phyloP scores from a whole-genome alignment of 768 basidiomycete species.

The Mycena sanguinolenta region DNA sequence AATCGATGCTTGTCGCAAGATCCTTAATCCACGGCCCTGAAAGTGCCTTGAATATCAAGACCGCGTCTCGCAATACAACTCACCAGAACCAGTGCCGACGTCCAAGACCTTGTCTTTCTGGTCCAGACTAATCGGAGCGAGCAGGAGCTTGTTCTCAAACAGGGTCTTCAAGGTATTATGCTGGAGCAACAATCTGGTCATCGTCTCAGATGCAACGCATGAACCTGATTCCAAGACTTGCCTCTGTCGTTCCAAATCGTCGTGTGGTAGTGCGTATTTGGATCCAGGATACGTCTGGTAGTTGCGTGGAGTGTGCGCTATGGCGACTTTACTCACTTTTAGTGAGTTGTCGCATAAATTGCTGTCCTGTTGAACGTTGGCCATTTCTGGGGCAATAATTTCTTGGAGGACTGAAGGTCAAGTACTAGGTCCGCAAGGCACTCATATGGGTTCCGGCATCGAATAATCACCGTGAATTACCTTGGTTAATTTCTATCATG shows the following conservation, averaged over 20 bases:
- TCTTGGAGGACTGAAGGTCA: too few relatives aligned
- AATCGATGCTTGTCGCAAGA: slow-evolving; percentile 22
- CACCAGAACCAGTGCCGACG: slow-evolving; percentile 28
- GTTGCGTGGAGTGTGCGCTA: slow-evolving; percentile 17
- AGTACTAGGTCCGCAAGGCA: too few relatives aligned
- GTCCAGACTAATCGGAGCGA: slow-evolving; percentile 20
- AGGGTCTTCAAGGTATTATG: slow-evolving; percentile 27
- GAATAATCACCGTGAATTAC: too few relatives aligned
- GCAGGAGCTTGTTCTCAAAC: slow-evolving; percentile 17
- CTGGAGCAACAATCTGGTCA: slow-evolving; percentile 24
- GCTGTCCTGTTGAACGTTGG: neutral
- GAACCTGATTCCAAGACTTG: neutral
- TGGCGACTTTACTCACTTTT: neutral
- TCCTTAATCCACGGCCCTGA: slow-evolving; percentile 26
- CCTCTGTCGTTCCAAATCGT: slow-evolving; percentile 32
- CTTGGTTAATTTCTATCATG: too few relatives aligned
- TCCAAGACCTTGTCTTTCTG: slow-evolving; percentile 24
- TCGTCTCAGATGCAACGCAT: neutral
- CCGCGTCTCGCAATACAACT: neutral
- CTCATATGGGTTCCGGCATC: too few relatives aligned
- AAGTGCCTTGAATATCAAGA: neutral
- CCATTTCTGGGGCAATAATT: neutral
- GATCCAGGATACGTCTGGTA: slow-evolving; percentile 33
- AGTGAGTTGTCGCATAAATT: neutral
- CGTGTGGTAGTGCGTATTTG: slow-evolving; percentile 34